Conservation (phyloP, 768 basidiomycete genomes). For the Agaricus sinodeliciosus region DNA sequence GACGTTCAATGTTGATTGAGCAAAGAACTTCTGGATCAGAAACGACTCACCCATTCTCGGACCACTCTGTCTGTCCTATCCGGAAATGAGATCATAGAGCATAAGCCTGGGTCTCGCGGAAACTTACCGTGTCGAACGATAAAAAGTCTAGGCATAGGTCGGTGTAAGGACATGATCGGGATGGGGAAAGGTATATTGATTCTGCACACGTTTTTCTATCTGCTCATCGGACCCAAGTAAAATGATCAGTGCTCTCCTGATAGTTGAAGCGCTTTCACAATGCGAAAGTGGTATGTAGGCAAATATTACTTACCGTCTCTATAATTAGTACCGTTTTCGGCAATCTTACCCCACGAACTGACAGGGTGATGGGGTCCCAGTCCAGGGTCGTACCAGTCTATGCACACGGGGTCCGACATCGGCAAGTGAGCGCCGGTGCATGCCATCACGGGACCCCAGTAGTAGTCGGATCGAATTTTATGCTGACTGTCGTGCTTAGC, state of each 20-base stretch:
- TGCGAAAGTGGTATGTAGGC: too few relatives aligned
- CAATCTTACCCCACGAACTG: too few relatives aligned
- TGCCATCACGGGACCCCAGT: too few relatives aligned
- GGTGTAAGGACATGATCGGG: slow-evolving; percentile 12
- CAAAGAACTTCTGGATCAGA: background rate
- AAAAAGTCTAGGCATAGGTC: slow-evolving; percentile 69
- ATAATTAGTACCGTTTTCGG: too few relatives aligned
- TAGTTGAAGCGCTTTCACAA: too few relatives aligned
- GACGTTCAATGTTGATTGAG: background rate
- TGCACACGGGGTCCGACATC: too few relatives aligned
- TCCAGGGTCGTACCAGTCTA: too few relatives aligned
- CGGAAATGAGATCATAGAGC: background rate
- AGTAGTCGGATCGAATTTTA: too few relatives aligned
- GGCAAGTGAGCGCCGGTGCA: too few relatives aligned
- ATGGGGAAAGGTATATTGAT: background rate
- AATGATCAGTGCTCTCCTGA: background rate
- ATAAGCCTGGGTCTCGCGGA: background rate
- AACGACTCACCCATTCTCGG: slow-evolving; percentile 62
- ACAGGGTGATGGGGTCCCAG: too few relatives aligned
- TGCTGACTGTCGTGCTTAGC: too few relatives aligned
- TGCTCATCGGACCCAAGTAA: slow-evolving; percentile 8
- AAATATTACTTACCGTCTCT: too few relatives aligned
- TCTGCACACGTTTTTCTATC: background rate
- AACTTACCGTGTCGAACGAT: slow-evolving; percentile 68
- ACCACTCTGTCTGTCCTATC: slow-evolving; percentile 92